Conservation (phyloP, 1,284 basidiomycete species). For the Microbotryum scabiosae region DNA sequence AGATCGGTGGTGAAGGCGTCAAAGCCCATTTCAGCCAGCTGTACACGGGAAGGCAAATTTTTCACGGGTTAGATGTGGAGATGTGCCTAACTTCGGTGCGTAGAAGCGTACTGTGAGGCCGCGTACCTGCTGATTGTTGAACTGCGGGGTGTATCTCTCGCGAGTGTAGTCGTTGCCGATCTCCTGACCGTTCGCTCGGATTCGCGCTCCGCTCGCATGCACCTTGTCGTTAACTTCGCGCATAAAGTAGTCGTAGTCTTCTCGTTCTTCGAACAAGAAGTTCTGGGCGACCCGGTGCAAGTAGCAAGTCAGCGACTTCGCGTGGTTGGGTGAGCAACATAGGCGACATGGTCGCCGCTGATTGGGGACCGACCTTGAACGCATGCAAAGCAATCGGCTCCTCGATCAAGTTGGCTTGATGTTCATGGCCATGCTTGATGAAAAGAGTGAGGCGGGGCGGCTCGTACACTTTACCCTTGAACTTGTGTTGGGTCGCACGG, state of each 20-base stretch:
- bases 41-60: constrained; percentile 10
- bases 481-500: constrained; percentile 55
- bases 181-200: constrained; percentile 32
- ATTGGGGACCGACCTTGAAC: constrained; percentile 50
- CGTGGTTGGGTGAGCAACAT: no score
- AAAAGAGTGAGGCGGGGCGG: constrained; percentile 64
- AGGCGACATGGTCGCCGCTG: not conserved
- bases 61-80: not conserved
- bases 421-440: constrained; percentile 46
- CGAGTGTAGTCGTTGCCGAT: constrained; percentile 39
- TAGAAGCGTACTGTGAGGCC: not conserved
- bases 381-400: constrained; percentile 54
- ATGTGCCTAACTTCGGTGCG: not conserved
- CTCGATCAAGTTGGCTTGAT: constrained; percentile 65
- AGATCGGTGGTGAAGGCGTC: constrained; percentile 76
- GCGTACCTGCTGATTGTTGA: constrained; percentile 36
- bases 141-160: constrained; percentile 54
- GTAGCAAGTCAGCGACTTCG: not conserved
- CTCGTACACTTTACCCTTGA: constrained; percentile 75
- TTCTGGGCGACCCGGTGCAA: constrained; percentile 48
- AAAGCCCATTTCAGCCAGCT: constrained; percentile 62
- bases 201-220: constrained; percentile 51
- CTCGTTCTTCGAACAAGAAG: constrained; percentile 74
- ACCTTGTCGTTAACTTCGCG: constrained; percentile 60
- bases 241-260: constrained; percentile 58